phyloP scores from a whole-genome alignment of 2,329 filamentous ascomycete species.

The Penicillium crustosum region DNA sequence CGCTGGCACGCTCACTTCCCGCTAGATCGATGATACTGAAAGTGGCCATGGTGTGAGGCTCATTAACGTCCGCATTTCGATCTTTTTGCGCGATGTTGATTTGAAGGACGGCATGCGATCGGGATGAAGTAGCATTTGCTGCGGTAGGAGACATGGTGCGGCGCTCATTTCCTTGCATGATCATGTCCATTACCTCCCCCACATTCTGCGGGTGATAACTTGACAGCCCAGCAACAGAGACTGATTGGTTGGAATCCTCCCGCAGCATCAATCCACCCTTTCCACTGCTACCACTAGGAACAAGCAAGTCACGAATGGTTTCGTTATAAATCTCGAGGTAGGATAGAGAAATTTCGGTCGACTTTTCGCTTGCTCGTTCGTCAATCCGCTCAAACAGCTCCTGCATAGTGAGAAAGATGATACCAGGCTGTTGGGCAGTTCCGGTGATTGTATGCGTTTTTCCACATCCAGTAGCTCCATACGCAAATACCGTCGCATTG shows the following conservation, averaged over 20 bases:
- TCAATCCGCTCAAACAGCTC: conserved; percentile 94
- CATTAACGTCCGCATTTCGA: conserved; percentile 84
- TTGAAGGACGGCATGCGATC: conserved; percentile 94
- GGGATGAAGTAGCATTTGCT: conserved; percentile 94
- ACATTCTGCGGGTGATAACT: conserved; percentile 90
- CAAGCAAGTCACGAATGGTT: conserved; percentile 90
- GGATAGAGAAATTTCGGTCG: conserved; percentile 85
- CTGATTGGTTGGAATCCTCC: conserved; percentile 89
- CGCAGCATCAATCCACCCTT: conserved; percentile 86
- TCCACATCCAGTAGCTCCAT: conserved; percentile 94
- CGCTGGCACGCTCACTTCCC: conserved; percentile 91
- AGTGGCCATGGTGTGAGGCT: conserved; percentile 97
- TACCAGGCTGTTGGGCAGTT: conserved; percentile 86
- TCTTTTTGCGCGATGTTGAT: conserved; percentile 96
- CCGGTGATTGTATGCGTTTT: conserved; percentile 98
- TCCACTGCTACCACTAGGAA: conserved; percentile 78
- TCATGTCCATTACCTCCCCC: conserved; percentile 98
- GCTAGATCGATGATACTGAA: conserved; percentile 97
- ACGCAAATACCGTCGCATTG: conserved; percentile 98
- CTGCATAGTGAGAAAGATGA: conserved; percentile 99
- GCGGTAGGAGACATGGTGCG: conserved; percentile 95
- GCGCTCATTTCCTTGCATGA: conserved; percentile 89
- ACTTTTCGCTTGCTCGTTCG: conserved; percentile 82
- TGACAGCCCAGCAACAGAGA: conserved; percentile 85
- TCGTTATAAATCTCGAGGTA: conserved; percentile 99